These are phyloP conservation scores for Boletus subparvulus DNA, from an alignment of 768 basidiomycete species.

Conservation along the genomic window DNA sequence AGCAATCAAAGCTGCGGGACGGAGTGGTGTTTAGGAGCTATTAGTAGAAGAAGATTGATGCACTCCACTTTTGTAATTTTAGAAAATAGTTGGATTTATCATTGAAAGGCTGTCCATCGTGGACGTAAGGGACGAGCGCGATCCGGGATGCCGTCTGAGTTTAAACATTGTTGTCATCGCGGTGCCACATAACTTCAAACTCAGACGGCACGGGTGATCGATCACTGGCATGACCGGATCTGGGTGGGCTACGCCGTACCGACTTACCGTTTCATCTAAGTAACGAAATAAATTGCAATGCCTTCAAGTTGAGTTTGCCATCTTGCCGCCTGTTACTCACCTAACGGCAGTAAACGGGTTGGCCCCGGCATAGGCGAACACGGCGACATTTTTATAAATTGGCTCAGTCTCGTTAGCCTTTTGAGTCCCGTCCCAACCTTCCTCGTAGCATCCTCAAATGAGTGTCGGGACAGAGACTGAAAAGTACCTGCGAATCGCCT, in stretches of 20 bases:
- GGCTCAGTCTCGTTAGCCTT: background rate
- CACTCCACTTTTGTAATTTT: background rate
- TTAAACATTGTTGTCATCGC: background rate
- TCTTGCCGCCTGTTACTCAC: slow-evolving; percentile 3
- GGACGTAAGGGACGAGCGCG: background rate
- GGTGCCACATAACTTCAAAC: background rate
- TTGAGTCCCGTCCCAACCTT: background rate
- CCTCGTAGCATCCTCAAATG: slow-evolving; percentile 6
- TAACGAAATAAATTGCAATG: background rate
- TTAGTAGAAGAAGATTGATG: background rate
- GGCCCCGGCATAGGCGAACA: background rate
- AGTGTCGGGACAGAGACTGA: slow-evolving; percentile 25
- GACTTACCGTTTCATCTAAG: slow-evolving; percentile 5
- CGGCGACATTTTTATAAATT: slow-evolving; percentile 21
- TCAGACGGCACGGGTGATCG: background rate
- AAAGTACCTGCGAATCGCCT: slow-evolving; percentile 35
- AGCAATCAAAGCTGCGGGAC: slow-evolving; percentile 61
- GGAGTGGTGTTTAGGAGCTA: slow-evolving; percentile 51
- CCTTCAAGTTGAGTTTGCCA: background rate
- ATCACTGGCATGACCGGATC: background rate
- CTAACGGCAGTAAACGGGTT: slow-evolving; percentile 21
- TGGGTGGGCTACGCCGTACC: background rate
- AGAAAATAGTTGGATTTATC: background rate
- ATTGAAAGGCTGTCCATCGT: background rate
- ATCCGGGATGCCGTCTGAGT: background rate